Evolutionary conservation across 2,329 filamentous ascomycete genomes (phyloP).

Genomic region (Cladosporium sp.): DNA sequence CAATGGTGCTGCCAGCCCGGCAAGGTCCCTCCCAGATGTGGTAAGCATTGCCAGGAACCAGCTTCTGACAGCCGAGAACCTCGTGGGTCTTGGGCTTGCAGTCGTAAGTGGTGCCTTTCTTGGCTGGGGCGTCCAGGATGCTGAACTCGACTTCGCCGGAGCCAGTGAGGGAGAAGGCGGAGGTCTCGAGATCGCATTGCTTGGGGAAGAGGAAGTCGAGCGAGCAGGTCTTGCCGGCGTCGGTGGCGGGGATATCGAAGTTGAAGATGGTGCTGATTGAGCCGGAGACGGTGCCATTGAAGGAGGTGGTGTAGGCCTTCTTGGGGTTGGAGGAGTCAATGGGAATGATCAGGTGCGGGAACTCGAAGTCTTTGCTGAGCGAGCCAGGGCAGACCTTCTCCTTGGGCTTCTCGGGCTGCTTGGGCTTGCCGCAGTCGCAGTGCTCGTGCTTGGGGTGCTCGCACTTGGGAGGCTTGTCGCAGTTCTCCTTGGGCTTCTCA

Average conservation of each 20-base stretch:
- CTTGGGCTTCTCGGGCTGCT: neutral
- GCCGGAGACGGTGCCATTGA: slow-evolving; percentile 37
- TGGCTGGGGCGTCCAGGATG: slow-evolving; percentile 20
- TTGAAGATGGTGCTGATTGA: slow-evolving; percentile 39
- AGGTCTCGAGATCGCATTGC: slow-evolving; percentile 31
- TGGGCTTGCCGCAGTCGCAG: neutral
- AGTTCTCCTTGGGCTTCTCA: neutral
- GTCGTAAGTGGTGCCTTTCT: slow-evolving; percentile 20
- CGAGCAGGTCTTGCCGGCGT: slow-evolving; percentile 42
- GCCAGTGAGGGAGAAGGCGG: slow-evolving; percentile 33
- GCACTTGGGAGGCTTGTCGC: neutral
- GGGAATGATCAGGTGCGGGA: slow-evolving; percentile 35
- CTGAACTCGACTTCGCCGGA: slow-evolving; percentile 35
- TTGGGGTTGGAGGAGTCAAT: slow-evolving; percentile 35
- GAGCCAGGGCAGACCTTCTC: slow-evolving; percentile 22
- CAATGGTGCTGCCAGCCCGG: slow-evolving; percentile 49
- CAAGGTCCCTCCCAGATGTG: slow-evolving; percentile 53
- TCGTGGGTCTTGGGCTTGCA: slow-evolving; percentile 2
- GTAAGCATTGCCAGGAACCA: slow-evolving; percentile 47
- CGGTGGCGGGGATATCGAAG: slow-evolving; percentile 41
- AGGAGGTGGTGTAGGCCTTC: slow-evolving; percentile 37
- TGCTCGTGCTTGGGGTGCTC: neutral
- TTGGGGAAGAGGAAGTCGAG: slow-evolving; percentile 44
- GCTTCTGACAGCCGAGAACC: neutral
- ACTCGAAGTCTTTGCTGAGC: slow-evolving; percentile 33